Base-by-base conservation (phyloP, 2,329 filamentous ascomycete species). In the Cryphonectria japonica region DNA sequence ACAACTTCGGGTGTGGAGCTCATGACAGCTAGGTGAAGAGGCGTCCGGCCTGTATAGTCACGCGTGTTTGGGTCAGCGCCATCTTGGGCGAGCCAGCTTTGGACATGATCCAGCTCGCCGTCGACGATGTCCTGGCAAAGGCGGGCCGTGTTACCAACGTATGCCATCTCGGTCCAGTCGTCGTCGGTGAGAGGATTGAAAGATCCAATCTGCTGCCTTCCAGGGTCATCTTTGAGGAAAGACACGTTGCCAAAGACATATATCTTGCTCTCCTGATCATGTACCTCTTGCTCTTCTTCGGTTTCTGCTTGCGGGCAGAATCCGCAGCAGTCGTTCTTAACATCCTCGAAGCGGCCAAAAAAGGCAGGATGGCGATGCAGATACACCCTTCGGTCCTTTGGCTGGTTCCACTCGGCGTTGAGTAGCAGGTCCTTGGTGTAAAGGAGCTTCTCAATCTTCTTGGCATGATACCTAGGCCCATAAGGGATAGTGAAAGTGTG, bases 131-230 rank as follows among this genome's bases (percentile, higher is more conserved):
- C 93, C 77, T 94, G 91, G 76, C 93, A 97, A 1, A 97, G 85
- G 22, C 87, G 85, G 52, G 89, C 89, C 0, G 93, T 95, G 74
- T 94, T 93, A 14, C 93, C 92, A 50, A 97, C 86, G 75, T 97
- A 97, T 0, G 93, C 93, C 93, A 97, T 96, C 74, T 95, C 92
- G 0, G 93, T 96, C 93, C 93, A 97, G 77, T 96, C 93, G 66
- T 93, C 86, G 59, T 93, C 90, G 0, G 92, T 95, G 52, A 95
- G 85, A 0, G 93, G 94, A 75, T 96, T 92, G 82, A 97, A 97
- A 13, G 86, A 88, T 37, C 87, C 87, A 66, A 89, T 89, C 78
- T 87, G 82, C 77, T 96, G 94, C 69, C 94, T 86, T 26, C 94
- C 94, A 1, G 94, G 93, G 75, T 97, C 88, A 76, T 97, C 93